Conservation (phyloP, 2,329 filamentous ascomycete species). For the Cercospora sp. region DNA sequence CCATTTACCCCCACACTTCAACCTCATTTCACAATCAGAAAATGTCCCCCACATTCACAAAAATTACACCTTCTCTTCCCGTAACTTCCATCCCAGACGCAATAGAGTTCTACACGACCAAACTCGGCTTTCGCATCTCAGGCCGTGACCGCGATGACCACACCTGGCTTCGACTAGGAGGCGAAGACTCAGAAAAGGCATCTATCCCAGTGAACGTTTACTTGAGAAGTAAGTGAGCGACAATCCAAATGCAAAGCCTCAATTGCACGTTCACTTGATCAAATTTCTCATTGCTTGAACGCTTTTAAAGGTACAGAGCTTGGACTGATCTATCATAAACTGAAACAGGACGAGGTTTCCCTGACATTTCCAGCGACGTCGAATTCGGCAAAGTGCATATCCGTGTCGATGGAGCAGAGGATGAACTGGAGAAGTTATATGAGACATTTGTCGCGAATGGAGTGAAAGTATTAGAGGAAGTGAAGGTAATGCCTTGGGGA, state of each 20-base stretch:
- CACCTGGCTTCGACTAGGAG: constrained; percentile 9
- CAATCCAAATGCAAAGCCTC: neutral
- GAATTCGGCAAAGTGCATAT: constrained; percentile 21
- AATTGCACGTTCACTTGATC: too few species aligned
- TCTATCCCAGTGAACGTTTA: constrained; percentile 14
- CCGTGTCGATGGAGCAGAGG: constrained; percentile 13
- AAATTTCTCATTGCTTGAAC: too few species aligned
- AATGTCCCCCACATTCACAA: constrained; percentile 13
- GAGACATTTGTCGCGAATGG: constrained; percentile 5
- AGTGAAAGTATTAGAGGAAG: constrained; percentile 12
- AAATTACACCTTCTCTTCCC: constrained; percentile 17
- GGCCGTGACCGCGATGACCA: constrained; percentile 18
- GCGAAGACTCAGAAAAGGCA: constrained; percentile 2
- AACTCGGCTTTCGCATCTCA: constrained; percentile 15
- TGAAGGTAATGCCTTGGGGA: constrained; percentile 16
- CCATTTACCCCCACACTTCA: neutral
- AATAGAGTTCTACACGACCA: constrained; percentile 16
- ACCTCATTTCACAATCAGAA: neutral
- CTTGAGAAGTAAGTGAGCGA: constrained; percentile 7
- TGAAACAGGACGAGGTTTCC: constrained; percentile 16
- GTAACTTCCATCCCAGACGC: constrained; percentile 10
- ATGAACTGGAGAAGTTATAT: constrained; percentile 16
- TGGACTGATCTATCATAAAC: too few species aligned
- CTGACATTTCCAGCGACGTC: constrained; percentile 14
- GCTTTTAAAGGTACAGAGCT: too few species aligned